These are phyloP conservation scores for Decorospora gaudefroyi DNA, from an alignment of 2,329 filamentous ascomycete species.

Conservation along the genomic window DNA sequence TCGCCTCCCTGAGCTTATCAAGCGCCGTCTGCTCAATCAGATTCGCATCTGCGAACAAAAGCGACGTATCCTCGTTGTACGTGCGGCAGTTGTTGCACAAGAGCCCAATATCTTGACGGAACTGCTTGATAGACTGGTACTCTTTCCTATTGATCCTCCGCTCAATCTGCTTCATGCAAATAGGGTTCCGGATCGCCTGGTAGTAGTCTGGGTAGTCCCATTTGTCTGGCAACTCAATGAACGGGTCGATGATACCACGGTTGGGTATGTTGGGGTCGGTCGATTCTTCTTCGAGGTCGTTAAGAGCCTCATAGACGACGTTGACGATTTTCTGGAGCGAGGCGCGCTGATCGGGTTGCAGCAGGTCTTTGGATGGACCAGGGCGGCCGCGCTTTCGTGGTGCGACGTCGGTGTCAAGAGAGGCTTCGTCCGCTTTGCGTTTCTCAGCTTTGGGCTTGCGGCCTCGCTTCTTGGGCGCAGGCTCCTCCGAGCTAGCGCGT, in stretches of 20 bases:
- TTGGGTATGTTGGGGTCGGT: constrained; percentile 61
- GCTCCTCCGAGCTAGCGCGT: constrained; percentile 80
- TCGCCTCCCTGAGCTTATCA: constrained; percentile 59
- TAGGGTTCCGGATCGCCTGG: constrained; percentile 85
- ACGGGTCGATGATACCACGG: constrained; percentile 88
- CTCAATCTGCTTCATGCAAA: constrained; percentile 94
- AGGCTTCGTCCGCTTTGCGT: constrained; percentile 79
- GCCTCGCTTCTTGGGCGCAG: constrained; percentile 75
- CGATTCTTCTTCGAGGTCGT: constrained; percentile 81
- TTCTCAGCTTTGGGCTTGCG: constrained; percentile 81
- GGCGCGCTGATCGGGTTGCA: constrained; percentile 71
- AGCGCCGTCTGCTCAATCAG: constrained; percentile 72
- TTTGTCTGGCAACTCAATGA: constrained; percentile 87
- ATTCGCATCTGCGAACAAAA: constrained; percentile 90
- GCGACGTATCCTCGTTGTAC: constrained; percentile 94
- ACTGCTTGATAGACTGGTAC: constrained; percentile 78
- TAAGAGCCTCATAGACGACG: constrained; percentile 75
- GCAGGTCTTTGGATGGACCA: constrained; percentile 67
- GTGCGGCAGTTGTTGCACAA: constrained; percentile 90
- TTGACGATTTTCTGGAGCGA: constrained; percentile 80
- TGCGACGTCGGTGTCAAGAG: constrained; percentile 65
- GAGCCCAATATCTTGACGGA: constrained; percentile 79
- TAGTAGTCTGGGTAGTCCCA: constrained; percentile 95
- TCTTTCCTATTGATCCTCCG: constrained; percentile 96
- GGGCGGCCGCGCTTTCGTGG: constrained; percentile 68